A percentile compares a stretch with the other conserved stretches of the same genome.
phyloP scores from a whole-genome alignment of 306 rosid genomes.

The Begonia loranthoides region DNA sequence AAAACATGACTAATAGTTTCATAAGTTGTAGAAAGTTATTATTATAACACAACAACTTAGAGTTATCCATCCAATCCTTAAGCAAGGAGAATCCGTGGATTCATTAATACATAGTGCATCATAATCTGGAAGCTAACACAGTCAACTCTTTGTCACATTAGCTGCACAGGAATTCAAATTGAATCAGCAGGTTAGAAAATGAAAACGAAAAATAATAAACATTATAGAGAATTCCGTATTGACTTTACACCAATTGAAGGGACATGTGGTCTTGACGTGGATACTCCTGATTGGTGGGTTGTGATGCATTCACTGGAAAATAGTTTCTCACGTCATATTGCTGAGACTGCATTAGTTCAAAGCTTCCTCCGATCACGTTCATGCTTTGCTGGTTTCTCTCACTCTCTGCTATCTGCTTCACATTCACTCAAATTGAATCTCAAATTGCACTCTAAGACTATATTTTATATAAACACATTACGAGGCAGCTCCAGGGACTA shows the following conservation, averaged over 20 bases:
- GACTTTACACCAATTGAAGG: constrained; percentile 65
- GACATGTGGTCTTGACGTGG: constrained; percentile 72
- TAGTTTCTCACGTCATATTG: constrained; percentile 55
- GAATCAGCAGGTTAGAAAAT: too few relatives aligned
- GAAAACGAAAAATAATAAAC: too few relatives aligned
- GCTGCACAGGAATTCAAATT: too few relatives aligned
- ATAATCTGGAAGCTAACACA: too few relatives aligned
- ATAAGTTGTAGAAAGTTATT: too few relatives aligned
- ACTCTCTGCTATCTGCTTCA: constrained; percentile 65
- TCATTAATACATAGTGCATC: too few relatives aligned
- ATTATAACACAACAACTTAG: too few relatives aligned
- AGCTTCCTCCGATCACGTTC: constrained; percentile 38
- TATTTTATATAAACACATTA: not conserved
- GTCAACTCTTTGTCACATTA: too few relatives aligned
- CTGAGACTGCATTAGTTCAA: constrained; percentile 52
- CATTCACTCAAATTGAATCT: not conserved
- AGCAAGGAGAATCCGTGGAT: too few relatives aligned
- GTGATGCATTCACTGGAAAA: constrained; percentile 77
- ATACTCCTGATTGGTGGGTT: constrained; percentile 41
- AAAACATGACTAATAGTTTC: too few relatives aligned
- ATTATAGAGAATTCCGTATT: not conserved
- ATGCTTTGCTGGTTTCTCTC: constrained; percentile 63
- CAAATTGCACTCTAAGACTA: not conserved
- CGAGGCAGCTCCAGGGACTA: not conserved
- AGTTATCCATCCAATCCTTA: too few relatives aligned